These are phyloP conservation scores for Trichoderma afroharzianum DNA, from an alignment of 2,329 filamentous ascomycete genomes.

Conservation along the genomic window DNA sequence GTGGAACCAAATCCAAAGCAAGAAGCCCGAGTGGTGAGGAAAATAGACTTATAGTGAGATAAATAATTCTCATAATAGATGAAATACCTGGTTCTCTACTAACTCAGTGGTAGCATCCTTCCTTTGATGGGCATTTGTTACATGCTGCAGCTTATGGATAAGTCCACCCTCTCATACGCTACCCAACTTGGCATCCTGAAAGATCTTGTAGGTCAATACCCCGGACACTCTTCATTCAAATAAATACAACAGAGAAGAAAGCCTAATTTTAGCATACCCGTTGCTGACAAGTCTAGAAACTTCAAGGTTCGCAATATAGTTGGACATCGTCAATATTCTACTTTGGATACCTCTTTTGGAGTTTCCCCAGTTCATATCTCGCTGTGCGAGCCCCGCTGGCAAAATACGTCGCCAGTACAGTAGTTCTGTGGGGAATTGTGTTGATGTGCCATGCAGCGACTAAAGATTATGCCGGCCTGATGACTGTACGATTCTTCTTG, in stretches of 20 bases:
- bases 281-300: slow-evolving; percentile 17
- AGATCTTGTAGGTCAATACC: slow-evolving; percentile 31
- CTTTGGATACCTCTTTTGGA: slow-evolving; percentile 44
- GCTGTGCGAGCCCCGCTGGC: slow-evolving; percentile 28
- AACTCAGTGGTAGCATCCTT: slow-evolving; percentile 37
- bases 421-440: slow-evolving; percentile 22
- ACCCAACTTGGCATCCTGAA: slow-evolving; percentile 46
- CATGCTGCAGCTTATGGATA: slow-evolving; percentile 34
- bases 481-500: slow-evolving; percentile 24
- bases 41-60: background rate
- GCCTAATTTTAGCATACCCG: background rate
- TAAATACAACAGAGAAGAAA: background rate
- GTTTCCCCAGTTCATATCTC: slow-evolving; percentile 25
- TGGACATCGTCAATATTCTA: slow-evolving; percentile 51
- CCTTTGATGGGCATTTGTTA: slow-evolving; percentile 52
- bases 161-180: slow-evolving; percentile 41
- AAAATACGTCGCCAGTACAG: slow-evolving; percentile 24
- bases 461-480: slow-evolving; percentile 20
- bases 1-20: background rate
- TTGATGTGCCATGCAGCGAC: slow-evolving; percentile 24
- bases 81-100: background rate
- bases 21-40: background rate
- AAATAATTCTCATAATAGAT: background rate
- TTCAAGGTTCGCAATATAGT: slow-evolving; percentile 48
- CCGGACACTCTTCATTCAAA: background rate